Evolutionary conservation across 805 yeast species (phyloP).

Genomic region (Cyberlindnera amylophila): DNA sequence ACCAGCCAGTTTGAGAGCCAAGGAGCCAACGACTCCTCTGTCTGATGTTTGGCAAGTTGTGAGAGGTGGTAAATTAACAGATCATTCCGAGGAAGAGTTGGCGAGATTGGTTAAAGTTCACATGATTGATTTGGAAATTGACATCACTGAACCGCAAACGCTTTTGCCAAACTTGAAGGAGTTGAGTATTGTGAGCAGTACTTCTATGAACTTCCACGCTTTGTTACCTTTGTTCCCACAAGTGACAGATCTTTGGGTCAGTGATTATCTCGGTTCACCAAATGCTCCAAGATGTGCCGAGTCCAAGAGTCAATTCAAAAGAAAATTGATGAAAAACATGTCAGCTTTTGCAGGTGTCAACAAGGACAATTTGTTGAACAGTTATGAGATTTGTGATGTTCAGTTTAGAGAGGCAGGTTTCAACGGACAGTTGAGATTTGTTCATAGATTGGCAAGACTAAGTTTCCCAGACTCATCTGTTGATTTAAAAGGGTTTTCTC

Average conservation of each 20-base stretch:
- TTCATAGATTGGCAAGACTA: constrained; percentile 1
- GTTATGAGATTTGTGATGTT: constrained; percentile 3
- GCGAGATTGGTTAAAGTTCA: not conserved
- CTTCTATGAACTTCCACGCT: constrained; percentile 2
- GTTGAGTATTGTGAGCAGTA: constrained; percentile 2
- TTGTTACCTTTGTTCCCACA: constrained; percentile 4
- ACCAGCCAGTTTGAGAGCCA: no score
- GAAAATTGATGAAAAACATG: not conserved
- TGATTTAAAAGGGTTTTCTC: constrained; percentile 2
- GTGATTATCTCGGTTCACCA: constrained; percentile 1
- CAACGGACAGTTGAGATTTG: constrained; percentile 4
- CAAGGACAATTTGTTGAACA: not conserved
- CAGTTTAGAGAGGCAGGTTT: constrained; percentile 1
- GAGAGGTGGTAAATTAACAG: constrained; percentile 3
- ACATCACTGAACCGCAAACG: constrained; percentile 2
- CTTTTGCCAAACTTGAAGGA: not conserved
- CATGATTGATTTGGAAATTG: constrained; percentile 6
- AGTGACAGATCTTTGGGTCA: constrained; percentile 5
- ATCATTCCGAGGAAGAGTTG: not conserved
- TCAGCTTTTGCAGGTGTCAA: not conserved
- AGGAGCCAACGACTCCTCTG: not conserved
- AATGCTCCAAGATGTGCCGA: not conserved
- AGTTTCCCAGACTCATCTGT: not conserved
- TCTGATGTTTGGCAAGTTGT: constrained; percentile 1
- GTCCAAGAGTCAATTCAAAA: not conserved